Base-by-base conservation (phyloP, 306 rosid genomes). In the Lupinus albus region DNA sequence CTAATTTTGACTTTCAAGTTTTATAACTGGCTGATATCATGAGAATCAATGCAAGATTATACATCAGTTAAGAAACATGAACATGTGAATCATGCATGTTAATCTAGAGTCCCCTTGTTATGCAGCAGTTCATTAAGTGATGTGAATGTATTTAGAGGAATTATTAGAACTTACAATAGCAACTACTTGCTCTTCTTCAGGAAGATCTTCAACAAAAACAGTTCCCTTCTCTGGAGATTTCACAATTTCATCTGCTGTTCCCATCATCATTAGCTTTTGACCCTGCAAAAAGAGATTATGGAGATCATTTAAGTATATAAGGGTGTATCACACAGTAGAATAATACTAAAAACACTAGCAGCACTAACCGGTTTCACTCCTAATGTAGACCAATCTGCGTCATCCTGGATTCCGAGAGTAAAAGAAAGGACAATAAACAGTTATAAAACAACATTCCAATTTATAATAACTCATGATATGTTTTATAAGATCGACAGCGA, bases 241-340 rank as follows among this genome's bases (percentile, higher is more conserved):
- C 30, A 93, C 75, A 67, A 88, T 82, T 84, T 94, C 99, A 76
- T 90, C 99, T 20, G 96, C 97, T 0, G 99, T 88, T 49, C 99
- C 99, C 97, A 94, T 86, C 99, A 94, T 94, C 99, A 94, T 94
- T 76, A 94, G 76, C 78, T 84, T 94, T 81, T 94, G 99, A 68
- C 99, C 99, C 99, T 94, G 73, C 33, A 74, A 79, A 78, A 68
- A 52, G 18, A 76, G 47, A 73, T 64, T 38, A 51, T 67, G 35
- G 9, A 10, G 44, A 64, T 28, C 61, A 39, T 21, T 71, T 60
- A 61, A 52, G 49, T 59, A 36, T 42, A 18, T 62, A 33, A 20
- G 33, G 25, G 28, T 36, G 38, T 2, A 20, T 30, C 20, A 76
- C 45, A 60, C 50, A 25, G 20, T 17, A 32, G 1, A 59, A 72